Evolutionary conservation across 2,329 filamentous ascomycete genomes (phyloP).

Genomic region (Ilyonectria sp.): DNA sequence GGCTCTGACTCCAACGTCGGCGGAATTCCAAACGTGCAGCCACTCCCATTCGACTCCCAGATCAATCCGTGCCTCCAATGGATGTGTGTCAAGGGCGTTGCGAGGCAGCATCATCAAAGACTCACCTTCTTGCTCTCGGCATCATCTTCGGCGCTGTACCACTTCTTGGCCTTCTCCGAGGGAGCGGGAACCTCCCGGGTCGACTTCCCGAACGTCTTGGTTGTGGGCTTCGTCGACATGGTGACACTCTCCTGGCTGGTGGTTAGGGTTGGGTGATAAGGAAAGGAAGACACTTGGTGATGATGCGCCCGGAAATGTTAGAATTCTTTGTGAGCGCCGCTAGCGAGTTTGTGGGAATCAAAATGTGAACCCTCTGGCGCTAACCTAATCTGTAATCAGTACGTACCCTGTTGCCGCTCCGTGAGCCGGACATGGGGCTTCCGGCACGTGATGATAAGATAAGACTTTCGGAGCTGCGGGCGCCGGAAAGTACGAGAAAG

Average conservation of each 20-base stretch:
- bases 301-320: slow-evolving; percentile 57
- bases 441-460: slow-evolving; percentile 57
- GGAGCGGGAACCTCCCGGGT: slow-evolving; percentile 90
- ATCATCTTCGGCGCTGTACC: slow-evolving; percentile 97
- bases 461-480: slow-evolving; percentile 33
- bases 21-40: slow-evolving; percentile 29
- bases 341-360: slow-evolving; percentile 61
- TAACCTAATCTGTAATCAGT: slow-evolving; percentile 50
- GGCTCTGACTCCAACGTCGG: slow-evolving; percentile 27
- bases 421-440: slow-evolving; percentile 51
- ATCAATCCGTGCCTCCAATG: slow-evolving; percentile 25
- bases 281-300: slow-evolving; percentile 56
- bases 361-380: slow-evolving; percentile 61
- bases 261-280: slow-evolving; percentile 54
- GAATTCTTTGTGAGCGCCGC: slow-evolving; percentile 60
- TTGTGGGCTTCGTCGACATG: slow-evolving; percentile 83
- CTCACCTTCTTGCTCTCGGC: slow-evolving; percentile 93
- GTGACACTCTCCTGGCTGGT: slow-evolving; percentile 66
- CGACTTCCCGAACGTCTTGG: slow-evolving; percentile 98
- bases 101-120: slow-evolving; percentile 54
- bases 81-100: slow-evolving; percentile 34
- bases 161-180: slow-evolving; percentile 96
- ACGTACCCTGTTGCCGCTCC: slow-evolving; percentile 36
- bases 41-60: slow-evolving; percentile 31
- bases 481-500: slow-evolving; percentile 60